These are phyloP conservation scores for Suhomyces taliae DNA, from an alignment of 1,139 yeast species.

Conservation along the genomic window DNA sequence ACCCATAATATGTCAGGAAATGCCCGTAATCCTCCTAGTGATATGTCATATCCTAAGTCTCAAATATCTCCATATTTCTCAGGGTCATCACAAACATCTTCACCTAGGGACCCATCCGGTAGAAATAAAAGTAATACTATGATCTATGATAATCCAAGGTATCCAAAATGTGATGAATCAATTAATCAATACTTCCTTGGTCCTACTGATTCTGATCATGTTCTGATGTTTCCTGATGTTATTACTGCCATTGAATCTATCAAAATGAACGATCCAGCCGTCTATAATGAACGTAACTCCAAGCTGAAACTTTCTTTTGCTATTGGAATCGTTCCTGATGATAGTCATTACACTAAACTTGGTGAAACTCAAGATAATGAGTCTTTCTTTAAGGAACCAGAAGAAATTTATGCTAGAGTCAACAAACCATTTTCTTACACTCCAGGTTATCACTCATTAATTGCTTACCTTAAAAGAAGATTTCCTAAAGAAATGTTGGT, in stretches of 20 bases:
- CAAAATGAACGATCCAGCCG: slow-evolving; percentile 40
- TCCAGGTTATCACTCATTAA: slow-evolving; percentile 82
- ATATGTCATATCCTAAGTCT: slow-evolving; percentile 4
- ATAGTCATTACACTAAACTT: slow-evolving; percentile 26
- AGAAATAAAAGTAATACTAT: slow-evolving; percentile 3
- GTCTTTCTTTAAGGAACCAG: slow-evolving; percentile 58
- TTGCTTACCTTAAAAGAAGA: slow-evolving; percentile 69
- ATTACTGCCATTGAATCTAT: slow-evolving; percentile 49
- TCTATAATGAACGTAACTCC: slow-evolving; percentile 39
- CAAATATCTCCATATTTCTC: slow-evolving; percentile 9
- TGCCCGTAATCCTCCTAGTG: slow-evolving; percentile 1
- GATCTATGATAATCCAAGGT: slow-evolving; percentile 11
- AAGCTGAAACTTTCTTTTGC: slow-evolving; percentile 54
- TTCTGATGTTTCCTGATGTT: slow-evolving; percentile 54
- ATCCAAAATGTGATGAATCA: slow-evolving; percentile 39
- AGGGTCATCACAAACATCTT: slow-evolving; percentile 10
- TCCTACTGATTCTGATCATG: slow-evolving; percentile 33
- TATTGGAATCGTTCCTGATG: slow-evolving; percentile 50
- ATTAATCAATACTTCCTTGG: slow-evolving; percentile 66
- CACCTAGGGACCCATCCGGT: slow-evolving; percentile 4
- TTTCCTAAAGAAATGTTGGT: slow-evolving; percentile 72
- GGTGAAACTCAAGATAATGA: slow-evolving; percentile 19
- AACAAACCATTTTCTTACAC: slow-evolving; percentile 81
- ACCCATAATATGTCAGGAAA: slow-evolving; percentile 6
- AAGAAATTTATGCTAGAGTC: slow-evolving; percentile 77